Base-by-base conservation (phyloP, 352 stramenopile species). In the Pythium dissotocum region DNA sequence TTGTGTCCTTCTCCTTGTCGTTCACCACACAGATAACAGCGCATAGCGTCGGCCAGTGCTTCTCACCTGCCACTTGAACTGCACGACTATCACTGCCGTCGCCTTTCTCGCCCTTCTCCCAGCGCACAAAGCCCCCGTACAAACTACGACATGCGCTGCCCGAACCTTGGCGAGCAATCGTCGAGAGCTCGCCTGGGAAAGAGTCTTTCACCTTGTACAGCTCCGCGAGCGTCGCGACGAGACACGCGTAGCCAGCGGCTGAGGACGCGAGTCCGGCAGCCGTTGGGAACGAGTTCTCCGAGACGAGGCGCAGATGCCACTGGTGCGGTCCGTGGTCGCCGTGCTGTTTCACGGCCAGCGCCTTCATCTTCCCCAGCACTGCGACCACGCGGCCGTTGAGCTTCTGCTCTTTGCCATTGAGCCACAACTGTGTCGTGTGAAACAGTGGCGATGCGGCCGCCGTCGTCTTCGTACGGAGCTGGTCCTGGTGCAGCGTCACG, bases 201-300 rank as follows among this genome's bases (percentile, higher is more conserved):
- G 84, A 72, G 69, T 99, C 89, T 21, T 93, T 61, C 8, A 90
- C 87, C 12, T 86, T 69, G 59, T 97, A 98, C 32, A 98, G 80
- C 73, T 98, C 72, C 0, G 94, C 84, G 55, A 99, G 76, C 13
- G 93, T 83, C 24, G 88, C 83, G 7, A 99, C 97, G 14, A 98
- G 85, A 72, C 89, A 97, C 28, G 94, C 93, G 61, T 99, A 99
- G n/a, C 98, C 98, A 0, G 98, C 97, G 5, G 98, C 98, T 35
- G 94, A 99, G 10, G 94, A 99, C 55, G 98, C 98, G 44, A 99
- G 89, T 14, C 98, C 98, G 1, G 97, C 97, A 6, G 97, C 97
- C 4, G 97, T 99, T 4, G 98, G 98, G 77, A 99, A 99, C 67
- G 93, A 99, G 77, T 99, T 99, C 64, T 95, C 91, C 33, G 89